Base-by-base conservation (phyloP, 108 stramenopile genomes). In the Cyclotella kingstonii region DNA sequence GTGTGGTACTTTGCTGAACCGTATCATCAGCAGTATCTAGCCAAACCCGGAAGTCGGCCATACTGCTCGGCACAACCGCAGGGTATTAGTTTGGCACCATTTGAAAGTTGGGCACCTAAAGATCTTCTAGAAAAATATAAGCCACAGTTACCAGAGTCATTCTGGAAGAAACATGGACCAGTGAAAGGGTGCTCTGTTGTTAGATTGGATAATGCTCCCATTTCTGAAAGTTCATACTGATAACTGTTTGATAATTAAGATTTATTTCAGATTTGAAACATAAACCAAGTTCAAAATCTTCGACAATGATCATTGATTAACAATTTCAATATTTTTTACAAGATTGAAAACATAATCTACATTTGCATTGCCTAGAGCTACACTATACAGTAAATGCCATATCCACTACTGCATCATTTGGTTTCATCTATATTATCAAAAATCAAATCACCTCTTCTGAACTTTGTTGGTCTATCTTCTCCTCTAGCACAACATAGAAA, bases 21-120 rank as follows among this genome's bases (percentile, higher is more conserved):
- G 14, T 89, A 87, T 56, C 91, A 93, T 54, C 91, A 93, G 53
- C 87, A 93, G 53, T 93, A 93, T 66, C 44, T 89, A 36, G 77
- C 84, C 54, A 86, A 87, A 62, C 90, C 90, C 7, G 85, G 85
- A 19, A 51, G 84, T 0, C 73, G 90, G 17, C 86, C 86, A 0
- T 91, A 91, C 69, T 91, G 90, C 47, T 74, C 71, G 33, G 86
- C 87, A 9, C 81, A 85, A 55, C 90, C 90, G 5, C 85, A 84
- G 58, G 90, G 90, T 0, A 78, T 91, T 27, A 63, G 79, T 8
- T 64, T 91, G 26, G 77, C 85, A 12, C 29, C 60, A 1, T 88
- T 81, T 45, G 82, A 84, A 21, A 52, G 57, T 1, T 92, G 91
- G 88, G 61, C 57, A 12, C 90, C 90, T 0, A 54, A 53, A 31